These are phyloP conservation scores for Colletotrichum trifolii DNA, from an alignment of 2,329 filamentous ascomycete genomes.

Conservation along the genomic window DNA sequence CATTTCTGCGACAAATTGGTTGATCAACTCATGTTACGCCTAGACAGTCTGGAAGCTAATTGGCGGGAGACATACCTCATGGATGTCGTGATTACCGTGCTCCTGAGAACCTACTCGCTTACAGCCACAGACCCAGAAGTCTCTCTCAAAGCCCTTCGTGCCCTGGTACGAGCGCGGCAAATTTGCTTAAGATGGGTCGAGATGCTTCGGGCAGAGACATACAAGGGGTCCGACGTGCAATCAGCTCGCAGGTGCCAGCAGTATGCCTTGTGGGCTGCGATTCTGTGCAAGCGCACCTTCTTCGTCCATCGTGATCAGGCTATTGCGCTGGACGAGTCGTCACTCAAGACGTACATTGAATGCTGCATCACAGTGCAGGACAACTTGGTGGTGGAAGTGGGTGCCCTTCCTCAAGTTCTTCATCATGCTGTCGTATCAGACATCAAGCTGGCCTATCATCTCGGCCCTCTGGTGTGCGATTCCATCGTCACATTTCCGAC, in stretches of 20 bases:
- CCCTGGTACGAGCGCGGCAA: constrained; percentile 55
- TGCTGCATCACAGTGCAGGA: constrained; percentile 55
- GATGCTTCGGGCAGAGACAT: constrained; percentile 57
- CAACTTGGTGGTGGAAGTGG: constrained; percentile 51
- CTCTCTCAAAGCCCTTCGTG: constrained; percentile 35
- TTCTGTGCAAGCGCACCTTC: constrained; percentile 63
- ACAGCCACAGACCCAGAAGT: constrained; percentile 19
- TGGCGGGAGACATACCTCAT: constrained; percentile 70
- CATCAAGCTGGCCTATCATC: constrained; percentile 52
- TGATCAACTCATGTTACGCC: constrained; percentile 54
- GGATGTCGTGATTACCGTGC: constrained; percentile 65
- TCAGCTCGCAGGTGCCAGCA: constrained; percentile 50
- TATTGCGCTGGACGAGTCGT: constrained; percentile 15
- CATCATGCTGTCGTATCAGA: constrained; percentile 58
- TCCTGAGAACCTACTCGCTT: constrained; percentile 51
- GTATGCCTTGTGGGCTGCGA: constrained; percentile 64
- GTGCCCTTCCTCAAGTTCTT: constrained; percentile 45
- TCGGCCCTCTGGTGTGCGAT: constrained; percentile 47
- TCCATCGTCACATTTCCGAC: constrained; percentile 44
- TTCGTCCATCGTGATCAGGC: constrained; percentile 28
- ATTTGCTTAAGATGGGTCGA: constrained; percentile 62
- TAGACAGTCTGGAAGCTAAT: constrained; percentile 61
- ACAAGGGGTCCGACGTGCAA: constrained; percentile 49
- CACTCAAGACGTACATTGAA: constrained; percentile 41
- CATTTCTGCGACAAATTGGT: constrained; percentile 61